Evolutionary conservation across 225 moss, liverwort and hornwort species (phyloP).

Genomic region (Anthoceros angustus): DNA sequence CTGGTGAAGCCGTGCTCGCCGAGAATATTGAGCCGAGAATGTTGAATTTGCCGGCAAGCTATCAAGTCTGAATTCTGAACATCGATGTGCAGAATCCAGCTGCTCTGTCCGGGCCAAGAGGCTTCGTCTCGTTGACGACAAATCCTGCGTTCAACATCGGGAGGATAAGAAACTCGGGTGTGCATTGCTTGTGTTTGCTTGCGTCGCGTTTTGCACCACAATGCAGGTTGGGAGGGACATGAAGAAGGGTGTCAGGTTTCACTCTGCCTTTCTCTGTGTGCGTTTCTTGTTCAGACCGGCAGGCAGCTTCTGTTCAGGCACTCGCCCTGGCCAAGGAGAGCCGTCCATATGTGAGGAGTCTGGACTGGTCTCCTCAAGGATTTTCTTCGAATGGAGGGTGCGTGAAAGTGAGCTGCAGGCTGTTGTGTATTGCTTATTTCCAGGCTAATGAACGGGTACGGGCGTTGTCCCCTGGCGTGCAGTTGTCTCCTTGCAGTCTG

Average conservation of each 20-base stretch:
- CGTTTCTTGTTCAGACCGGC: conserved; percentile 41
- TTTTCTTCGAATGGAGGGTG: conserved; percentile 92
- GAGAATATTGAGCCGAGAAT: background rate
- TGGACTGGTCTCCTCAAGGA: conserved; percentile 95
- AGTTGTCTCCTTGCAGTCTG: conserved; percentile 86
- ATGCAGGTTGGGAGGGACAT: background rate
- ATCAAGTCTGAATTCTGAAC: background rate
- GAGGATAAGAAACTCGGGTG: conserved; percentile 55
- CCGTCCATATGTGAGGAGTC: conserved; percentile 55
- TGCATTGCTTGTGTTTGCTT: background rate
- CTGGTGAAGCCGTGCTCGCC: background rate
- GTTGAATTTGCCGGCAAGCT: background rate
- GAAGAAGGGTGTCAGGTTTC: background rate
- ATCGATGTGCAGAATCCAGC: conserved; percentile 55
- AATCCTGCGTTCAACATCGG: conserved; percentile 64
- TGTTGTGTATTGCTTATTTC: background rate
- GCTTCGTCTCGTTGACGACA: conserved; percentile 46
- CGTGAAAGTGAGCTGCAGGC: background rate
- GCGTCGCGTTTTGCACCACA: background rate
- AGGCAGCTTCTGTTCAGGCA: conserved; percentile 43
- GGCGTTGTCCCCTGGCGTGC: conserved; percentile 13
- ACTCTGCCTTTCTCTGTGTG: background rate
- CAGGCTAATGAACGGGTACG: background rate
- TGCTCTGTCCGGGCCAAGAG: conserved; percentile 65
- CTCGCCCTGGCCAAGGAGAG: conserved; percentile 64